A percentile compares a stretch with the other conserved stretches of the same genome.
Conservation (phyloP, 2,329 filamentous ascomycete genomes). For the Proliferodiscus dingleyae region DNA sequence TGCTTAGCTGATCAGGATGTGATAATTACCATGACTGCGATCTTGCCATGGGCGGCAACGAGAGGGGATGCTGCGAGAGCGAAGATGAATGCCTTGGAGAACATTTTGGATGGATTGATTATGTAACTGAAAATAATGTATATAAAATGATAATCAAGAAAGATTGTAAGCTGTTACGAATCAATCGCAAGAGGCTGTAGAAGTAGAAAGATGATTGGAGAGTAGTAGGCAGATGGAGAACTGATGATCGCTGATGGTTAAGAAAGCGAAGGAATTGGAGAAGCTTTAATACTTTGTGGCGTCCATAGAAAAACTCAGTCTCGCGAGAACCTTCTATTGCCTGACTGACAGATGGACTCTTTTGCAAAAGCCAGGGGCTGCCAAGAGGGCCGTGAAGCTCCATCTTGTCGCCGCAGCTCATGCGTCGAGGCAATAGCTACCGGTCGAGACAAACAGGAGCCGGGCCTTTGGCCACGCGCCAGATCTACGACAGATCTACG, state of each 20-base stretch:
- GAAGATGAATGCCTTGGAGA: slow-evolving; percentile 2
- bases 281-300: slow-evolving; percentile 24
- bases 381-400: slow-evolving; percentile 13
- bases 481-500: not conserved
- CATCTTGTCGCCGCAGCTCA: slow-evolving; percentile 5
- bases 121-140: slow-evolving; percentile 5
- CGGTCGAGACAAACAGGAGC: not conserved
- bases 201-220: slow-evolving; percentile 15
- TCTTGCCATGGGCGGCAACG: slow-evolving; percentile 56
- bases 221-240: slow-evolving; percentile 16
- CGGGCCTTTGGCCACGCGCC: slow-evolving; percentile 1
- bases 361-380: slow-evolving; percentile 4
- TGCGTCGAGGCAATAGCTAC: slow-evolving; percentile 1
- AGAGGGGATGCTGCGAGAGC: slow-evolving; percentile 36
- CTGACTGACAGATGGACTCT: not conserved
- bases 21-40: slow-evolving; percentile 35
- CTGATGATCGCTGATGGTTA: slow-evolving; percentile 28
- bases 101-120: slow-evolving; percentile 5
- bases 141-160: slow-evolving; percentile 9
- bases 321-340: not conserved
- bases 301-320: not conserved
- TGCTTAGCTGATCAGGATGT: not conserved
- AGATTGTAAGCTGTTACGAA: slow-evolving; percentile 27
- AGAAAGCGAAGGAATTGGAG: slow-evolving; percentile 17
- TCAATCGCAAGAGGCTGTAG: slow-evolving; percentile 28